These are phyloP conservation scores for Trifolium repens DNA, from an alignment of 306 rosid species.

Conservation along the genomic window DNA sequence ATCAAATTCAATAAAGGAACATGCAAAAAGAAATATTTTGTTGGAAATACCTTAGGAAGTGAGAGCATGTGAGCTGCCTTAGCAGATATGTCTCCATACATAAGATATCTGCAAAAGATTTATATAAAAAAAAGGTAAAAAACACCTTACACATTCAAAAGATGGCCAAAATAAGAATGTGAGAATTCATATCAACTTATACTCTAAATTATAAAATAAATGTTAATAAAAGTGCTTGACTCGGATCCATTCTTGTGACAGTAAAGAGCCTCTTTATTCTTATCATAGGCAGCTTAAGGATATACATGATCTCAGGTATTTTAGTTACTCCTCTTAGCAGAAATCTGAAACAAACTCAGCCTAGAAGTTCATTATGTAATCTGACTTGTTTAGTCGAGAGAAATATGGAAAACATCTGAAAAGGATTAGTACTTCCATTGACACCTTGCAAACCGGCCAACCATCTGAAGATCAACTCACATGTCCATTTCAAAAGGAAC, in stretches of 20 bases:
- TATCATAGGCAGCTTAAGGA: not conserved
- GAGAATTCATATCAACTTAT: slow-evolving; percentile 11
- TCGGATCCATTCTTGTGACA: slow-evolving; percentile 6
- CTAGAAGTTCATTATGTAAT: no score
- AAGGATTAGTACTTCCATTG: no score
- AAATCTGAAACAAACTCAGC: no score
- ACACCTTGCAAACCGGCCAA: no score
- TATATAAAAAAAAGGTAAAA: not conserved
- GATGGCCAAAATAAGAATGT: slow-evolving; percentile 18
- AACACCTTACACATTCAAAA: slow-evolving; percentile 7
- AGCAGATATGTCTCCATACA: slow-evolving; percentile 80
- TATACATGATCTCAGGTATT: no score
- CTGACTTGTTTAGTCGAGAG: no score
- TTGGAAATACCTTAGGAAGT: slow-evolving; percentile 68
- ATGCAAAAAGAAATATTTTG: not conserved
- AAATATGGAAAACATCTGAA: no score
- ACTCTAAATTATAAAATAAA: slow-evolving; percentile 5
- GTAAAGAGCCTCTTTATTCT: slow-evolving; percentile 1
- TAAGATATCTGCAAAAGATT: slow-evolving; percentile 69
- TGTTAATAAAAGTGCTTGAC: not conserved
- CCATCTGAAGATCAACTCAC: not conserved
- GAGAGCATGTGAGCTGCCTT: slow-evolving; percentile 94
- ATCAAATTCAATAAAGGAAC: slow-evolving; percentile 4
- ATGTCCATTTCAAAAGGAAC: slow-evolving; percentile 25
- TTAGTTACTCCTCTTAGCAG: no score